These are phyloP conservation scores for Limonomyces culmigenus DNA, from an alignment of 1,284 basidiomycete species.

Conservation along the genomic window DNA sequence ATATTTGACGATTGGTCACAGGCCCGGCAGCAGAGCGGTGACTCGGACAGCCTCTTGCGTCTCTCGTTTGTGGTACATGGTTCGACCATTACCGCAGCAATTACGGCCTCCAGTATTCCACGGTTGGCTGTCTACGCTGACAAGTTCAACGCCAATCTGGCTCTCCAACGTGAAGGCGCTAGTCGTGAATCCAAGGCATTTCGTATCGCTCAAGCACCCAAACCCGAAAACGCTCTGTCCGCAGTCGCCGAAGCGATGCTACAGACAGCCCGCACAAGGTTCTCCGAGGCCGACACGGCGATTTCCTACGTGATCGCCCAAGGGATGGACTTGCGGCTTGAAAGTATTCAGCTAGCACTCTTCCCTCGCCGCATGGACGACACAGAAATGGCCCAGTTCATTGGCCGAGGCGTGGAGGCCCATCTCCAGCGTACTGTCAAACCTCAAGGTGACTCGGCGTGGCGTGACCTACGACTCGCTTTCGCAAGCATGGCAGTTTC, in stretches of 20 bases:
- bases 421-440: slow-evolving; percentile 44
- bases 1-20: slow-evolving; percentile 72
- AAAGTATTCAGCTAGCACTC: slow-evolving; percentile 44
- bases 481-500: slow-evolving; percentile 64
- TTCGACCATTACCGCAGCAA: slow-evolving; percentile 50
- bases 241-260: slow-evolving; percentile 75
- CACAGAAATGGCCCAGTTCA: slow-evolving; percentile 54
- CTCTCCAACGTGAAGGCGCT: slow-evolving; percentile 56
- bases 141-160: slow-evolving; percentile 57
- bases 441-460: slow-evolving; percentile 26
- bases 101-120: slow-evolving; percentile 60
- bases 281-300: slow-evolving; percentile 43
- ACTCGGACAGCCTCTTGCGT: slow-evolving; percentile 19
- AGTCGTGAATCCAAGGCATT: slow-evolving; percentile 59
- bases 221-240: slow-evolving; percentile 62
- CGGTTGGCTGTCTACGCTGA: slow-evolving; percentile 54
- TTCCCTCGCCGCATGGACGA: slow-evolving; percentile 65
- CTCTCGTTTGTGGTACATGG: slow-evolving; percentile 67
- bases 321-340: slow-evolving; percentile 51
- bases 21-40: background rate
- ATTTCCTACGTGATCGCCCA: slow-evolving; percentile 50
- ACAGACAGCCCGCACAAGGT: slow-evolving; percentile 47
- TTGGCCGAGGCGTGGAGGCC: slow-evolving; percentile 47
- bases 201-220: slow-evolving; percentile 42
- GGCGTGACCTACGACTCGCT: slow-evolving; percentile 47